Evolutionary conservation across 768 basidiomycete species (phyloP).

Genomic region (Floccularia luteovirens): DNA sequence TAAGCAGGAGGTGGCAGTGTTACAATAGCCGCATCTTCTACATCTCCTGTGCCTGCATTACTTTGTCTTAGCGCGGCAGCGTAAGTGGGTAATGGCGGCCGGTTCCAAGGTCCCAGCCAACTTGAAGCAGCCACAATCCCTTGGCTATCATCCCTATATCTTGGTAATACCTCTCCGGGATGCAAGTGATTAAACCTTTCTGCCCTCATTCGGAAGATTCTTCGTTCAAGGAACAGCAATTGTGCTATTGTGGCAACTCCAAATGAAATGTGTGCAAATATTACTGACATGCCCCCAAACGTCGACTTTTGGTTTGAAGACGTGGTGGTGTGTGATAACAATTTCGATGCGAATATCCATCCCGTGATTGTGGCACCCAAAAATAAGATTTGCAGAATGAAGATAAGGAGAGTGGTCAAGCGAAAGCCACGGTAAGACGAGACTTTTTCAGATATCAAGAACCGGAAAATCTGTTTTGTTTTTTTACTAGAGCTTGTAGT

Average conservation of each 20-base stretch:
- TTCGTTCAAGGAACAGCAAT: slow-evolving; percentile 56
- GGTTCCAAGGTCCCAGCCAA: slow-evolving; percentile 60
- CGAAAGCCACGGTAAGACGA: slow-evolving; percentile 35
- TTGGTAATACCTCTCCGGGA: slow-evolving; percentile 47
- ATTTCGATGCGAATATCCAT: slow-evolving; percentile 40
- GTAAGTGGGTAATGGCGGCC: slow-evolving; percentile 64
- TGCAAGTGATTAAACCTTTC: slow-evolving; percentile 54
- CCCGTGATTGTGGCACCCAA: slow-evolving; percentile 42
- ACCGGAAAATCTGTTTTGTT: slow-evolving; percentile 22
- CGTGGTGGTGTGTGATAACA: slow-evolving; percentile 9
- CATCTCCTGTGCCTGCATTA: slow-evolving; percentile 67
- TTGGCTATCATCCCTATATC: slow-evolving; percentile 19
- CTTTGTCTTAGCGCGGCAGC: slow-evolving; percentile 62
- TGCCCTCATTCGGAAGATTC: slow-evolving; percentile 56
- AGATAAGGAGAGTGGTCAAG: slow-evolving; percentile 31
- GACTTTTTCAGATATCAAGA: slow-evolving; percentile 30
- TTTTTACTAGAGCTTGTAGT: slow-evolving; percentile 11
- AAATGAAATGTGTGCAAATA: slow-evolving; percentile 63
- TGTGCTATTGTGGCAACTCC: slow-evolving; percentile 41
- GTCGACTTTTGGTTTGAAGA: slow-evolving; percentile 8
- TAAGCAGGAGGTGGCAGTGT: slow-evolving; percentile 71
- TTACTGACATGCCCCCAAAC: slow-evolving; percentile 19
- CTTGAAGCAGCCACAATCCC: slow-evolving; percentile 22
- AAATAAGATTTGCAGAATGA: slow-evolving; percentile 29
- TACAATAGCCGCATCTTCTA: slow-evolving; percentile 65